phyloP scores from a whole-genome alignment of 1,139 yeast genomes.

The Diutina scorzettiae region DNA sequence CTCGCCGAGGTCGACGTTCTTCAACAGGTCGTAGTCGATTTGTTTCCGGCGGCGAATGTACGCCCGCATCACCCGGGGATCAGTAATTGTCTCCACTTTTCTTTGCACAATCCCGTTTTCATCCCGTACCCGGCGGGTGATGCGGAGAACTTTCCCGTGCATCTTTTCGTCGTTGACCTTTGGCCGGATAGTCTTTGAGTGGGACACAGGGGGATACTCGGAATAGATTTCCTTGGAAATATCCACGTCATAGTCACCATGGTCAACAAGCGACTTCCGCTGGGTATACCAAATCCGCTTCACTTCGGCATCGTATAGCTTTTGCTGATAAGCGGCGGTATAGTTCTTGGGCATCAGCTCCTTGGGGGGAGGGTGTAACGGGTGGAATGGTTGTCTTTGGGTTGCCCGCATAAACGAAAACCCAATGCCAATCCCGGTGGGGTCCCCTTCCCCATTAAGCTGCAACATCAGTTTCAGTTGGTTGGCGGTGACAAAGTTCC shows the following conservation, averaged over 20 bases:
- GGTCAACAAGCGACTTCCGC: conserved; percentile 43
- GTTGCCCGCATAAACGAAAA: conserved; percentile 85
- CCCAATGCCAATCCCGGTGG: conserved; percentile 84
- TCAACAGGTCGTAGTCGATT: conserved; percentile 54
- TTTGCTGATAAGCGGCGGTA: conserved; percentile 71
- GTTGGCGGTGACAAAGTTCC: conserved; percentile 85
- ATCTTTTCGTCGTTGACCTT: conserved; percentile 14
- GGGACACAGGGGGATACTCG: conserved; percentile 29
- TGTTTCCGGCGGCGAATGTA: conserved; percentile 71
- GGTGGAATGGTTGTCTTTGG: conserved; percentile 88
- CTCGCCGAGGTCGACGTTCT: conserved; percentile 47
- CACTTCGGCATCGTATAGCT: conserved; percentile 85
- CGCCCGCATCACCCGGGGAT: conserved; percentile 79
- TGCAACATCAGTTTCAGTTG: conserved; percentile 97
- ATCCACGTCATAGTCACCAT: conserved; percentile 19
- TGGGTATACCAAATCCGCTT: conserved; percentile 87
- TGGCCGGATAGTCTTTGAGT: conserved; percentile 19
- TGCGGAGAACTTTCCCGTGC: conserved; percentile 42
- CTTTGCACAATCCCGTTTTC: conserved; percentile 81
- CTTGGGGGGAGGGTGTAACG: conserved; percentile 37
- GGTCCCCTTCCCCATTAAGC: conserved; percentile 94
- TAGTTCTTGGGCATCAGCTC: conserved; percentile 34
- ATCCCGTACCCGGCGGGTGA: conserved; percentile 73
- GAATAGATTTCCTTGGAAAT: conserved; percentile 18
- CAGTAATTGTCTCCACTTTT: conserved; percentile 64